Percentiles rank a stretch among this genome's conserved stretches.
These are phyloP conservation scores for Ophiostoma sp. DNA, from an alignment of 2,329 filamentous ascomycete genomes.

Conservation along the genomic window DNA sequence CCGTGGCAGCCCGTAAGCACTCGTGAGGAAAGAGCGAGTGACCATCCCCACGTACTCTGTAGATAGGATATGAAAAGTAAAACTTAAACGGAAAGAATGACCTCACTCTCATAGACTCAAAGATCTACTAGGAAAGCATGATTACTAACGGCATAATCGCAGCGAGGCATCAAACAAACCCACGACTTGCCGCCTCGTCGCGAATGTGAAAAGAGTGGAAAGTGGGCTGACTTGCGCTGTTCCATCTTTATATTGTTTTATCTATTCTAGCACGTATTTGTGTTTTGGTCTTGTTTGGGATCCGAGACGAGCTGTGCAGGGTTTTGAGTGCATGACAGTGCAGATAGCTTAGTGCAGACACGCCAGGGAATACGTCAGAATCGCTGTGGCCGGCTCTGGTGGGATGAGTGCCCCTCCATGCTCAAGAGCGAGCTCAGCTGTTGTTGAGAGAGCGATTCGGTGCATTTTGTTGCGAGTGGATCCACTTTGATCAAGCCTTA, in stretches of 20 bases:
- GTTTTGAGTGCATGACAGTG: neutral
- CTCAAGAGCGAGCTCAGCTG: conserved; percentile 4
- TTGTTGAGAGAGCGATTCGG: conserved; percentile 7
- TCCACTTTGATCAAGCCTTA: neutral
- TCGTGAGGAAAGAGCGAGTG: neutral
- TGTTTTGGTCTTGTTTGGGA: conserved; percentile 13
- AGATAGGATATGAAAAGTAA: neutral
- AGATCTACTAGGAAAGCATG: neutral
- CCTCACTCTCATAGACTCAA: neutral
- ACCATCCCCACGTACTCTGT: neutral
- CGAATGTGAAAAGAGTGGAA: conserved; percentile 4
- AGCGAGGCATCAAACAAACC: neutral
- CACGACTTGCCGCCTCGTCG: neutral
- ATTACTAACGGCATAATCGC: conserved; percentile 7
- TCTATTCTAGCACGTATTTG: neutral
- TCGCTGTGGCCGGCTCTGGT: neutral
- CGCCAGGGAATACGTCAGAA: conserved; percentile 3
- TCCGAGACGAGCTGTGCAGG: conserved; percentile 10
- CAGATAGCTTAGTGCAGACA: neutral
- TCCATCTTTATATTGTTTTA: neutral
- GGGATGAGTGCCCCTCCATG: neutral
- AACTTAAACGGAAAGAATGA: neutral
- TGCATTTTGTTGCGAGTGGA: conserved; percentile 12
- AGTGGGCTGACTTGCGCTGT: neutral
- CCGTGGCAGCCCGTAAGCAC: neutral